These are phyloP conservation scores for Leccinum subgranulosum DNA, from an alignment of 768 basidiomycete genomes.

Conservation along the genomic window DNA sequence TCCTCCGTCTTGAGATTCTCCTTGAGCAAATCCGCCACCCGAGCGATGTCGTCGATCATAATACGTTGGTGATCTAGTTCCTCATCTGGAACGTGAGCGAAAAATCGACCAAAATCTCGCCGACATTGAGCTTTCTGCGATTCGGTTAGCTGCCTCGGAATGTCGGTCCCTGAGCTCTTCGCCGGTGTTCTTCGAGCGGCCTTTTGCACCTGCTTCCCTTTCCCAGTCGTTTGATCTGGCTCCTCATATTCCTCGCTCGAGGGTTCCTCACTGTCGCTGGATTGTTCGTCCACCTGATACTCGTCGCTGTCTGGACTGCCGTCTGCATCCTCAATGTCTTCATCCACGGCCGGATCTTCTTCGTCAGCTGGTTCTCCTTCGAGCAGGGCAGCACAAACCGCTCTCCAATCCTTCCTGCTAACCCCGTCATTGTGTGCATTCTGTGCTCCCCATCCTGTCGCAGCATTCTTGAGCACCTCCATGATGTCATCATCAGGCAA, in stretches of 20 bases:
- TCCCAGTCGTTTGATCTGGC: not conserved
- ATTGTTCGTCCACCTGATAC: slow-evolving; percentile 23
- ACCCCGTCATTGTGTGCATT: slow-evolving; percentile 38
- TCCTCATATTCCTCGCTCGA: slow-evolving; percentile 33
- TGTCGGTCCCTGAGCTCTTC: not conserved
- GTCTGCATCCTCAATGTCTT: slow-evolving; percentile 20
- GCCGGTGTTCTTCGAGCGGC: slow-evolving; percentile 1
- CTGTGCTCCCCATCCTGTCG: slow-evolving; percentile 60
- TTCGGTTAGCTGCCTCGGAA: slow-evolving; percentile 37
- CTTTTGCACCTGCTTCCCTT: slow-evolving; percentile 9
- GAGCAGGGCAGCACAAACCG: slow-evolving; percentile 74
- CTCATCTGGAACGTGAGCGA: slow-evolving; percentile 49
- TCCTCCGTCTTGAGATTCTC: slow-evolving; percentile 76
- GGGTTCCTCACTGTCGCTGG: slow-evolving; percentile 23
- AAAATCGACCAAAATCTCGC: slow-evolving; percentile 69
- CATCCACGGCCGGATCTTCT: slow-evolving; percentile 7
- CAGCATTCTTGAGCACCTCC: slow-evolving; percentile 70
- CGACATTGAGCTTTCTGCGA: slow-evolving; percentile 55
- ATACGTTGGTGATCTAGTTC: slow-evolving; percentile 54
- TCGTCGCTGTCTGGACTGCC: slow-evolving; percentile 32
- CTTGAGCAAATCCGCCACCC: slow-evolving; percentile 58
- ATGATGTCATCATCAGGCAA: slow-evolving; percentile 73
- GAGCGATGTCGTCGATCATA: slow-evolving; percentile 62
- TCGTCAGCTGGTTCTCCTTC: slow-evolving; percentile 36
- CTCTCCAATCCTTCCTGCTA: slow-evolving; percentile 69